These are phyloP conservation scores for Claviceps pusilla DNA, from an alignment of 2,329 filamentous ascomycete genomes.

Conservation along the genomic window DNA sequence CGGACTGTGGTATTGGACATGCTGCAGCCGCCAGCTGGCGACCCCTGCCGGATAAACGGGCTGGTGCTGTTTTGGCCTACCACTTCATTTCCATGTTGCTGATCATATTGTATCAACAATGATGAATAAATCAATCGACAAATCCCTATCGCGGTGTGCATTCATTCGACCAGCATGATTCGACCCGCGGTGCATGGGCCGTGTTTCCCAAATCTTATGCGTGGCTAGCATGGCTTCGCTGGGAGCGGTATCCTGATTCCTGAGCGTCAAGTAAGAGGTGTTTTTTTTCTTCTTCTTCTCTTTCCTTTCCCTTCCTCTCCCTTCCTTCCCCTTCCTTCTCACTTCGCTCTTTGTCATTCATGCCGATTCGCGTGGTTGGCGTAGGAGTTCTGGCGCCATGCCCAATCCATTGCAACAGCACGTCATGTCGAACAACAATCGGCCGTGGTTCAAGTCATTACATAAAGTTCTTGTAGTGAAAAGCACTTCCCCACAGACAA, in stretches of 20 bases:
- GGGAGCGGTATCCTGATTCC: too few species aligned
- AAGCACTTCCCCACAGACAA: too few species aligned
- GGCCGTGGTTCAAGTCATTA: background rate
- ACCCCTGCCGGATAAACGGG: constrained; percentile 1
- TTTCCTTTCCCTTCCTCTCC: too few species aligned
- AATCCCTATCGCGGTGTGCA: background rate
- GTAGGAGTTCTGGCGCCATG: background rate
- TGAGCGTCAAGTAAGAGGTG: too few species aligned
- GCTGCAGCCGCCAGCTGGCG: background rate
- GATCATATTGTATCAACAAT: background rate
- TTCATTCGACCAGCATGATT: background rate
- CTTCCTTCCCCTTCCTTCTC: too few species aligned
- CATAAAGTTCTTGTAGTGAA: background rate
- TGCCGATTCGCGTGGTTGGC: background rate
- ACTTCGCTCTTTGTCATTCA: too few species aligned
- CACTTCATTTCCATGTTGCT: background rate
- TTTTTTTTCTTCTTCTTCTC: too few species aligned
- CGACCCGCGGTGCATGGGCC: background rate
- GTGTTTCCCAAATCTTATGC: background rate
- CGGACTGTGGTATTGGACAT: background rate
- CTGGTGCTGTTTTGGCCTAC: background rate
- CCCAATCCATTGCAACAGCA: background rate
- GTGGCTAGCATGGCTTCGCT: too few species aligned
- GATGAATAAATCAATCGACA: too few species aligned
- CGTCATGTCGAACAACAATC: background rate